These are phyloP conservation scores for Nannochloris sp. DNA, from an alignment of 139 green algal species.

Conservation along the genomic window DNA sequence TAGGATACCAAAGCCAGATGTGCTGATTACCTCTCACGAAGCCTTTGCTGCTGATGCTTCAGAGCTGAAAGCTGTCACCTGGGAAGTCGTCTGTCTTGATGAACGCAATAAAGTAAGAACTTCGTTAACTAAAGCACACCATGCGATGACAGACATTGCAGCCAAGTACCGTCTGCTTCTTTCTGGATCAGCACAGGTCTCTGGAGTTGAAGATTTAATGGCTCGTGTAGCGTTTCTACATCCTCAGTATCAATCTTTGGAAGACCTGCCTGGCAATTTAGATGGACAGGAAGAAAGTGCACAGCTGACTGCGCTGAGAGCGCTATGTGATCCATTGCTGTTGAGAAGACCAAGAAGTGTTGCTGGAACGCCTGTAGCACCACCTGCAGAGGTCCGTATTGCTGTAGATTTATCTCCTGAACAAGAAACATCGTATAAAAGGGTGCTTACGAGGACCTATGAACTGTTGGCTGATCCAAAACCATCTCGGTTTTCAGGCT, in stretches of 20 bases:
- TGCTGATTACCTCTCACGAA: constrained; percentile 67
- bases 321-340: constrained; percentile 16
- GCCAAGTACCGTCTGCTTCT: constrained; percentile 41
- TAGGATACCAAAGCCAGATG: constrained; percentile 56
- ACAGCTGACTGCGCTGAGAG: constrained; percentile 17
- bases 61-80: constrained; percentile 44
- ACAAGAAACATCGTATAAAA: constrained; percentile 49
- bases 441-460: constrained; percentile 42
- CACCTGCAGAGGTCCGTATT: constrained; percentile 34
- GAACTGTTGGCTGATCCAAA: constrained; percentile 54
- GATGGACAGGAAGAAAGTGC: constrained; percentile 15
- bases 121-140: constrained; percentile 33
- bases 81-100: constrained; percentile 65
- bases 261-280: constrained; percentile 16
- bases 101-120: constrained; percentile 41
- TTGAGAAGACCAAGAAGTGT: constrained; percentile 16
- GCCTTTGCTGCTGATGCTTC: constrained; percentile 37
- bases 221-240: constrained; percentile 28
- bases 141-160: constrained; percentile 24
- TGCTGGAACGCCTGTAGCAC: constrained; percentile 10
- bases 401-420: constrained; percentile 32
- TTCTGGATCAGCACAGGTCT: background rate
- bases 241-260: constrained; percentile 16
- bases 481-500: constrained; percentile 27
- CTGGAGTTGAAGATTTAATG: constrained; percentile 21